Evolutionary conservation across 495 filamentous ascomycete species (phyloP).

Genomic region (Trichoderma virens): DNA sequence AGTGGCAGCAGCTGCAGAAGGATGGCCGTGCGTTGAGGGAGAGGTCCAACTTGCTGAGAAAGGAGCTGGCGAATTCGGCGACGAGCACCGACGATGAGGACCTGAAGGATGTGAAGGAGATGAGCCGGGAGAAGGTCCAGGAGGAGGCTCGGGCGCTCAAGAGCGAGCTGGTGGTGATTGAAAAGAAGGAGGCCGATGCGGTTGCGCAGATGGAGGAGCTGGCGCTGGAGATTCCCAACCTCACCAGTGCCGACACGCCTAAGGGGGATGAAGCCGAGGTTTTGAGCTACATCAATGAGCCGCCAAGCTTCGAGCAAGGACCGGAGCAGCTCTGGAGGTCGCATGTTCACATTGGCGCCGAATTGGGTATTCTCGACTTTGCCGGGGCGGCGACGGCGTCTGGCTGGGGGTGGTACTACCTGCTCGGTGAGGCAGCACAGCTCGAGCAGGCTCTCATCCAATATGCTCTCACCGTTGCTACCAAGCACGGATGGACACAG

Average conservation of each 20-base stretch:
- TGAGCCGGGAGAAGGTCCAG: conserved; percentile 41
- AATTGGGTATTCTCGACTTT: conserved; percentile 81
- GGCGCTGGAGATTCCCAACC: conserved; percentile 77
- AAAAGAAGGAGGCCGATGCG: conserved; percentile 49
- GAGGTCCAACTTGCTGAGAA: conserved; percentile 46
- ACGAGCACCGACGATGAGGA: conserved; percentile 28
- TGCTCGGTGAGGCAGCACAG: conserved; percentile 79
- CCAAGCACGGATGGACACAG: conserved; percentile 61
- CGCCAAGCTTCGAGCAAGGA: conserved; percentile 46
- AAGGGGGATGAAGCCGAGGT: conserved; percentile 50
- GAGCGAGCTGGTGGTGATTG: conserved; percentile 50
- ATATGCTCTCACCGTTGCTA: conserved; percentile 67
- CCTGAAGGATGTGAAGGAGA: conserved; percentile 14
- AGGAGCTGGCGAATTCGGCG: conserved; percentile 39
- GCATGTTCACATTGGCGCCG: conserved; percentile 76
- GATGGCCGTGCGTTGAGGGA: conserved; percentile 49
- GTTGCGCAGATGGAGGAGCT: conserved; percentile 62
- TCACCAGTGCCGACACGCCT: conserved; percentile 70
- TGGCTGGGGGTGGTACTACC: conserved; percentile 97
- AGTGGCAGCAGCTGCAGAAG: conserved; percentile 51
- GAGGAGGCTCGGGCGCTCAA: conserved; percentile 66
- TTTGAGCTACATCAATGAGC: conserved; percentile 65
- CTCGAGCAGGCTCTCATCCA: conserved; percentile 89
- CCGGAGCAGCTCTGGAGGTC: conserved; percentile 50
- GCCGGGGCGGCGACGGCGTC: conserved; percentile 64